Base-by-base conservation (phyloP, 2,329 filamentous ascomycete genomes). In the Fusarium guadeloupense region DNA sequence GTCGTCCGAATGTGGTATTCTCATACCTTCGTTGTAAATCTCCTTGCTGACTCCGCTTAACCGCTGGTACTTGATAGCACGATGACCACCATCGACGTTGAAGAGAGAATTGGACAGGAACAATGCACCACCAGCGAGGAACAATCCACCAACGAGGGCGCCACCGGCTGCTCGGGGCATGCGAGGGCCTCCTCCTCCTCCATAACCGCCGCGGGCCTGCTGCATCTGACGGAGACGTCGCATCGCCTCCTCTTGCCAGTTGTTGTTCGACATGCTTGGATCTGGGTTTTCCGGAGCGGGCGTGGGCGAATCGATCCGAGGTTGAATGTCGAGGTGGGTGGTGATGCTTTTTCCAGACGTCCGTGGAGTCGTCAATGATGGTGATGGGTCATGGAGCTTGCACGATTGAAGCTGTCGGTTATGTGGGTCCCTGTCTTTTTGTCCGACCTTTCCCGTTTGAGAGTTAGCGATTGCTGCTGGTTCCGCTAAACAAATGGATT, bases 41-140 rank as follows among this genome's bases (percentile, higher is more conserved):
- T 98, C 92, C 81, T 93, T 93, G 83, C 91, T 89, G 51, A 99
- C 94, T 83, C 95, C 95, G 72, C 87, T 91, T 78, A 97, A 72
- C 76, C 93, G 89, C 71, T 90, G 93, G 82, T 99, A 99, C 80
- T 99, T 99, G 85, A 99, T 99, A 66, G 95, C 95, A 75, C 95
- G 89, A 79, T 98, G 95, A 81, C 95, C 95, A 89, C 95, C 95
- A 74, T 99, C 95, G 71, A 99, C 95, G 80, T 89, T 89, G 81
- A 89, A 89, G 6, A 89, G 81, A 38, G 86, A 83, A 74, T 87
- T 84, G 69, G 84, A 81, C 64, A 87, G 69, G 66, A 87, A 61
- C 69, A 83, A 72, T 52, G 79, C 75, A 39, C 81, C 84, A 54
- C 81, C 82, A 14, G 77, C 78, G 37, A 85, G 70, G 26, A 85